Conservation (phyloP, 495 filamentous ascomycete genomes). For the Penicillium nucicola region DNA sequence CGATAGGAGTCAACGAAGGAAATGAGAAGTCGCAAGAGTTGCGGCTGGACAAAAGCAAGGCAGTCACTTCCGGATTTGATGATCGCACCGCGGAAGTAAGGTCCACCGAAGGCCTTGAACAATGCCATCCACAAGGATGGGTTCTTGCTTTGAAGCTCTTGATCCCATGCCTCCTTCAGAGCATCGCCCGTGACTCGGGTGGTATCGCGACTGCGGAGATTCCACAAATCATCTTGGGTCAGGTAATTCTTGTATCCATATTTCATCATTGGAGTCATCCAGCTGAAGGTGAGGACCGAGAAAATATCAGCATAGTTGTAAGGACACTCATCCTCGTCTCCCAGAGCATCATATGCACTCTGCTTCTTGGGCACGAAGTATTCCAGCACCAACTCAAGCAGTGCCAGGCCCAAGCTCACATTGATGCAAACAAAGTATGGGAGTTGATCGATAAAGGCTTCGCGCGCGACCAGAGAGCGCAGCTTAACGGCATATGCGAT, state of each 20-base stretch:
- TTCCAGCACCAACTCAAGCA: slow-evolving; percentile 77
- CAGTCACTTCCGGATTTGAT: slow-evolving; percentile 86
- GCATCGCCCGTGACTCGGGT: slow-evolving; percentile 63
- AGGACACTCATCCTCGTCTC: slow-evolving; percentile 90
- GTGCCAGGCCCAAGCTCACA: slow-evolving; percentile 67
- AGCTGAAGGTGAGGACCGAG: slow-evolving; percentile 89
- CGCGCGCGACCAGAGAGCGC: slow-evolving; percentile 78
- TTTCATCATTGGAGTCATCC: slow-evolving; percentile 99
- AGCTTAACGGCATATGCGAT: slow-evolving; percentile 81
- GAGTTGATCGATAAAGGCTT: slow-evolving; percentile 59
- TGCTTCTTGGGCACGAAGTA: slow-evolving; percentile 88
- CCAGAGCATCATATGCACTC: slow-evolving; percentile 76
- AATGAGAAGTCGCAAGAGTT: slow-evolving; percentile 83
- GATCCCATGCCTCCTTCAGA: slow-evolving; percentile 73
- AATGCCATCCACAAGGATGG: slow-evolving; percentile 94
- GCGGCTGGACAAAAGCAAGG: slow-evolving; percentile 86
- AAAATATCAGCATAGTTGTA: slow-evolving; percentile 93
- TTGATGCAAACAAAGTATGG: slow-evolving; percentile 80
- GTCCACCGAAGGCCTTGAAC: slow-evolving; percentile 77
- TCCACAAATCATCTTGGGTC: slow-evolving; percentile 97
- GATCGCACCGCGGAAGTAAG: slow-evolving; percentile 73
- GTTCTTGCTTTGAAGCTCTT: slow-evolving; percentile 68
- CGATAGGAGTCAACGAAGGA: slow-evolving; percentile 80
- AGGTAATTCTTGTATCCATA: slow-evolving; percentile 88
- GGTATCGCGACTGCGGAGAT: slow-evolving; percentile 74